These are phyloP conservation scores for Acanthamoeba castellanii DNA, from an alignment of 208 protist genomes.

Conservation along the genomic window DNA sequence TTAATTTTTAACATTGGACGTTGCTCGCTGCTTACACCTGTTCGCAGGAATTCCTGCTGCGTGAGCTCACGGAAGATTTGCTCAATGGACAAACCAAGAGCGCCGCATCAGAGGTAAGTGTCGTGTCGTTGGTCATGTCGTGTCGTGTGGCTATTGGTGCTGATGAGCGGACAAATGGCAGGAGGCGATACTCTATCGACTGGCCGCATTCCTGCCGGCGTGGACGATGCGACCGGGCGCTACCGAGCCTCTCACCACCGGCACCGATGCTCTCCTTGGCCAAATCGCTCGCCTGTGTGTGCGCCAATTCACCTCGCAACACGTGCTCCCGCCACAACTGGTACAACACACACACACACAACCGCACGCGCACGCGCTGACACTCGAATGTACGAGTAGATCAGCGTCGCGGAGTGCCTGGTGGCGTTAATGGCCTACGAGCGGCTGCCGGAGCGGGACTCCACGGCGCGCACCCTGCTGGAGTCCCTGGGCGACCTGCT, in stretches of 20 bases:
- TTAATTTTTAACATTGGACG: too few species aligned
- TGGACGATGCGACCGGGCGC: background rate
- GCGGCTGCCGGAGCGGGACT: background rate
- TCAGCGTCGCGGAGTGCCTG: background rate
- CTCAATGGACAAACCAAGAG: background rate
- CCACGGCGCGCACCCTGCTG: background rate
- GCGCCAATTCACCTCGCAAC: background rate
- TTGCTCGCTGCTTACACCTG: too few species aligned
- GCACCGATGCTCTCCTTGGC: background rate
- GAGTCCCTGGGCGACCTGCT: slow-evolving; percentile 8
- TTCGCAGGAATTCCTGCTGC: background rate
- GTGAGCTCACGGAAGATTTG: background rate
- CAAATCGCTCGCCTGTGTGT: background rate
- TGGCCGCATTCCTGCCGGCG: background rate
- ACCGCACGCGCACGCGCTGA: too few species aligned
- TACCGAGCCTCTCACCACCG: background rate
- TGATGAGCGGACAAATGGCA: background rate
- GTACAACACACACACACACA: background rate
- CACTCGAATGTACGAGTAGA: background rate
- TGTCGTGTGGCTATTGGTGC: too few species aligned
- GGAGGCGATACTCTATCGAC: background rate
- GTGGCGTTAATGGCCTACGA: slow-evolving; percentile 34
- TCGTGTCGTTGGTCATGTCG: background rate
- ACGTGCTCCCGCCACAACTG: background rate
- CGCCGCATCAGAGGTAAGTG: background rate